Base-by-base conservation (phyloP, 441 rosid species). In the Syzygium malaccense region DNA sequence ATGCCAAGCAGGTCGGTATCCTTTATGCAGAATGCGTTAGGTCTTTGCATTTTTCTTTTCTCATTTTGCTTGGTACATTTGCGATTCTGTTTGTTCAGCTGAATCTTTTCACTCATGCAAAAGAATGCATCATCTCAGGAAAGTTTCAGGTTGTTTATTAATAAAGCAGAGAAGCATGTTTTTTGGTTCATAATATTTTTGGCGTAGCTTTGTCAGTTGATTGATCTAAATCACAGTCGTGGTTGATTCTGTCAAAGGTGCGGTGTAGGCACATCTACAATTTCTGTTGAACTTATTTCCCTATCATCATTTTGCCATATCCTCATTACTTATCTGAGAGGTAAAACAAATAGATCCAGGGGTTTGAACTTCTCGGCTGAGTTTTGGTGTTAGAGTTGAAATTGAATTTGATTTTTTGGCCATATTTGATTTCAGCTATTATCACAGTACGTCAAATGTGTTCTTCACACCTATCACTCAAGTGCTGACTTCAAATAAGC, bases 1-100 rank as follows among this genome's bases (percentile, higher is more conserved):
- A 78, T 93, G 91, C 85, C 48, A 62, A 85, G 91, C 93, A 93
- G 98, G 98, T 95, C 54, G 75, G 92, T 92, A 26, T 86, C 56
- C 41, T 86, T 54, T 86, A 88, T 51, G 58, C 26, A 30, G 83
- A 84, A 89, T 26, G 68, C 86, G 15, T 19, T 55, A 23, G 17
- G 2, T 56, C 49, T 53, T 54, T 32, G 64, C 66, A 32, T 55
- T 55, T 20, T 56, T 4, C n/a, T 56, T 51, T 32, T 85, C 58
- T 30, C 45, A 28, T 56, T 55, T 56, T 85, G 68, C 87, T 19
- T 8, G 66, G 58, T 85, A 85, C 12, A 11, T 37, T 30, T 85
- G 87, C 3, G 0, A 14, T 55, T 58, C 64, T 32, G 28, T 33
- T 12, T 33, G 7, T 25, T 55, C 1, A 41, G 83, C 83, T 23